These are phyloP conservation scores for Diaporthe citriasiana DNA, from an alignment of 2,329 filamentous ascomycete genomes.

Conservation along the genomic window DNA sequence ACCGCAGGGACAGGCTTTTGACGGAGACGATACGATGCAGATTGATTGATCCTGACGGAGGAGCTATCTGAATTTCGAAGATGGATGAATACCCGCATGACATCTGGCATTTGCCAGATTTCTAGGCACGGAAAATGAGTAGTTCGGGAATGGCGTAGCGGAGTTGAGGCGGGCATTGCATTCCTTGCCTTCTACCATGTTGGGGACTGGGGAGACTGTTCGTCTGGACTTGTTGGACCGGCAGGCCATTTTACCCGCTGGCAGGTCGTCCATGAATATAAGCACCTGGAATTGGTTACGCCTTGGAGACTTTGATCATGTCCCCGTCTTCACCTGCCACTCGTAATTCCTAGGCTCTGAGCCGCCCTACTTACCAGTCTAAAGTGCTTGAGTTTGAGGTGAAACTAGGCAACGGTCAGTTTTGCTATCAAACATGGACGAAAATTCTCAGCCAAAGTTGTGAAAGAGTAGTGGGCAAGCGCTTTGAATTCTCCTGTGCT, in stretches of 20 bases:
- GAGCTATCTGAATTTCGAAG: not conserved
- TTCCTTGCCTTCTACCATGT: not conserved
- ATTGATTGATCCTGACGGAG: conserved; percentile 61
- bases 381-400: not conserved
- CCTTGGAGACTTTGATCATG: no score
- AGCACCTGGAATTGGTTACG: not conserved
- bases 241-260: not conserved
- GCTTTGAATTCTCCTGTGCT: not conserved
- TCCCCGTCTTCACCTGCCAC: not conserved
- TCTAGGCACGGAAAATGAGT: not conserved
- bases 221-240: not conserved
- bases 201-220: not conserved
- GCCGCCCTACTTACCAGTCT: no score
- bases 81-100: conserved; percentile 35
- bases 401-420: not conserved
- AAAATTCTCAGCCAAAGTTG: no score
- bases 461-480: not conserved
- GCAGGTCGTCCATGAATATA: not conserved
- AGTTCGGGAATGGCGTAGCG: conserved; percentile 12
- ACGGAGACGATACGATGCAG: conserved; percentile 94
- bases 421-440: not conserved
- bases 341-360: not conserved
- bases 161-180: conserved; percentile 9
- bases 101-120: not conserved
- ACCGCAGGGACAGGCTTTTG: conserved; percentile 65